These are phyloP conservation scores for Boletus insuetus DNA, from an alignment of 768 basidiomycete genomes.

Conservation along the genomic window DNA sequence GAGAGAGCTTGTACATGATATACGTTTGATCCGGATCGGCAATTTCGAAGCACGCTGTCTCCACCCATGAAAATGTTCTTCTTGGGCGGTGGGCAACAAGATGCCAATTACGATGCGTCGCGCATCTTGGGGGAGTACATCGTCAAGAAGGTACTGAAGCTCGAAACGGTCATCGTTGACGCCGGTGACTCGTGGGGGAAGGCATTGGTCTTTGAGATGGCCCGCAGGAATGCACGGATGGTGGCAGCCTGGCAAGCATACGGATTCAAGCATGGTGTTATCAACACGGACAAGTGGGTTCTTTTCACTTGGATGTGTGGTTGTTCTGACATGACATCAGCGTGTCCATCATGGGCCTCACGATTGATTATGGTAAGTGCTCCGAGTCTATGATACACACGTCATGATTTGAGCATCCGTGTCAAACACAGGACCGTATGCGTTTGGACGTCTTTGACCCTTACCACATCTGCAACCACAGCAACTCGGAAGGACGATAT, in stretches of 20 bases:
- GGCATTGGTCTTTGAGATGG: slow-evolving; percentile 71
- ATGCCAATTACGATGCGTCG: slow-evolving; percentile 71
- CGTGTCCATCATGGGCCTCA: slow-evolving; percentile 70
- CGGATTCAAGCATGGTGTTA: slow-evolving; percentile 94
- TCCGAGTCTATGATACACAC: not conserved
- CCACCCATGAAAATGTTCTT: slow-evolving; percentile 62
- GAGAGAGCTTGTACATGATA: slow-evolving; percentile 75
- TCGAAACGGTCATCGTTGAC: slow-evolving; percentile 37
- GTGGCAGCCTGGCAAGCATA: slow-evolving; percentile 95
- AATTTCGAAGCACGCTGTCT: slow-evolving; percentile 84
- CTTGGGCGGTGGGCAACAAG: slow-evolving; percentile 76
- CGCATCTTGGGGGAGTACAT: slow-evolving; percentile 77
- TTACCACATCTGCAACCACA: slow-evolving; percentile 88
- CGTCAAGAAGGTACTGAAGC: slow-evolving; percentile 52
- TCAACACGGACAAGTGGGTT: slow-evolving; percentile 91
- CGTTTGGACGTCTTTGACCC: slow-evolving; percentile 92
- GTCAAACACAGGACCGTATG: slow-evolving; percentile 66
- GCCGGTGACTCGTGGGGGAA: slow-evolving; percentile 63
- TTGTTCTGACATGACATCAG: slow-evolving; percentile 36
- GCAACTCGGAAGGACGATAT: slow-evolving; percentile 75
- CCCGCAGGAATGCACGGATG: slow-evolving; percentile 86
- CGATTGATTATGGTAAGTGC: slow-evolving; percentile 67
- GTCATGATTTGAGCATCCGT: not conserved
- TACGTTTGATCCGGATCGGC: slow-evolving; percentile 89
- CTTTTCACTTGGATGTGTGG: too few species aligned